phyloP scores from a whole-genome alignment of 2,329 filamentous ascomycete species.

The Hymenotorrendiella dingleyae region DNA sequence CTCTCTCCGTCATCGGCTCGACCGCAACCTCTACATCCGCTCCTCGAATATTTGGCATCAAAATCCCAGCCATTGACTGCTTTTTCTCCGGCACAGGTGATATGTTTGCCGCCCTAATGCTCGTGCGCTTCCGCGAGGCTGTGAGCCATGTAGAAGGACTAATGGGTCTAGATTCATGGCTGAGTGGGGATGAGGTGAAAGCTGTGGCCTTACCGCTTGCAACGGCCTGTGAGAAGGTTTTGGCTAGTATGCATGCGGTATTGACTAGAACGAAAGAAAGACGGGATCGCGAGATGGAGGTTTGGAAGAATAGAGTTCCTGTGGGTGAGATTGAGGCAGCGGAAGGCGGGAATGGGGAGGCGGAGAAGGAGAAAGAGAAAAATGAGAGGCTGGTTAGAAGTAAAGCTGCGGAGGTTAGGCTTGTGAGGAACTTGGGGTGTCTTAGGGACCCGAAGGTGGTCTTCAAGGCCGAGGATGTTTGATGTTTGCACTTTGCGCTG shows the following conservation, averaged over 20 bases:
- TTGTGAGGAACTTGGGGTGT: conserved; percentile 68
- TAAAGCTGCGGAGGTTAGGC: conserved; percentile 81
- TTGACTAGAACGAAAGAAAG: conserved; percentile 60
- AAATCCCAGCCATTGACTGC: conserved; percentile 80
- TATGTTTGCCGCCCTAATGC: conserved; percentile 93
- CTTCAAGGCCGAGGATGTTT: conserved; percentile 52
- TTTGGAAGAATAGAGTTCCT: conserved; percentile 40
- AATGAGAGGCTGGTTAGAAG: conserved; percentile 61
- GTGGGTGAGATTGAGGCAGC: too few relatives aligned
- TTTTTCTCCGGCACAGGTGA: conserved; percentile 97
- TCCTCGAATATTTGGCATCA: conserved; percentile 81
- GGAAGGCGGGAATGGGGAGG: too few relatives aligned
- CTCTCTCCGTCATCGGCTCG: conserved; percentile 71
- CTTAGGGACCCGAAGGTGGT: conserved; percentile 60
- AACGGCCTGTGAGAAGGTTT: conserved; percentile 74
- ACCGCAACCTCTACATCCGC: conserved; percentile 58
- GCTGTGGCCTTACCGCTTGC: conserved; percentile 74
- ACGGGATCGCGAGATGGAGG: conserved; percentile 59
- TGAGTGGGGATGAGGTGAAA: conserved; percentile 65
- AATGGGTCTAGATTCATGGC: conserved; percentile 58
- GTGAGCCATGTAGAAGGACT: conserved; percentile 48
- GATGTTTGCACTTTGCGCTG: too few relatives aligned
- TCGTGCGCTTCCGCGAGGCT: conserved; percentile 82
- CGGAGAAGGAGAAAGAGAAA: conserved; percentile 37
- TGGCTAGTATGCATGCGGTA: conserved; percentile 89